A percentile compares a stretch with the other conserved stretches of the same genome.
These are phyloP conservation scores for Primulina eburnea DNA, from an alignment of 257 asterid genomes.

Conservation along the genomic window DNA sequence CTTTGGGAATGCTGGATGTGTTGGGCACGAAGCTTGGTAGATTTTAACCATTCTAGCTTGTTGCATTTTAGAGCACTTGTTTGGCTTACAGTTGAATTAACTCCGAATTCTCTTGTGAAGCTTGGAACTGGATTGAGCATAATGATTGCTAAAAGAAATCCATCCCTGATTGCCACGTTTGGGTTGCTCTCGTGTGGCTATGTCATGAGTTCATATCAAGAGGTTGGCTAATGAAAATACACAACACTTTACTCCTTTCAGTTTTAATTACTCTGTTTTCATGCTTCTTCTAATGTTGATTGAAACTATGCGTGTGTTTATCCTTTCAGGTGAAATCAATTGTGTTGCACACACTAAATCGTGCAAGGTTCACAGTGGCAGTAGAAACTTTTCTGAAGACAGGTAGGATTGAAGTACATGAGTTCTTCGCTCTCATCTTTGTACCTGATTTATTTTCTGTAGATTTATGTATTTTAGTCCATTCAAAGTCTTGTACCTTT, in stretches of 20 bases:
- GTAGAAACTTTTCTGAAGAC: constrained; percentile 87
- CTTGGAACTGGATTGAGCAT: constrained; percentile 97
- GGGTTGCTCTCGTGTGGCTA: constrained; percentile 86
- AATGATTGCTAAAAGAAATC: constrained; percentile 79
- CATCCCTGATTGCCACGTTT: constrained; percentile 80
- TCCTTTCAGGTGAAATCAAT: constrained; percentile 78
- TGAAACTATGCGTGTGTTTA: constrained; percentile 1
- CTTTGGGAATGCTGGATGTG: too few relatives aligned
- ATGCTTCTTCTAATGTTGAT: too few relatives aligned
- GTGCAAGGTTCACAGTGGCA: constrained; percentile 95
- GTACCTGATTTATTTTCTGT: too few relatives aligned
- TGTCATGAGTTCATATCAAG: constrained; percentile 88
- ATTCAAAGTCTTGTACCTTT: too few relatives aligned
- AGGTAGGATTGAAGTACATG: constrained; percentile 38
- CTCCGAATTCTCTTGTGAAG: constrained; percentile 40
- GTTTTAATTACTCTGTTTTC: constrained; percentile 14
- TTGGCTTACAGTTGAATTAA: neutral
- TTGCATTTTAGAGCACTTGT: too few relatives aligned
- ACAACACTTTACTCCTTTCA: neutral
- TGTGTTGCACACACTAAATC: constrained; percentile 86
- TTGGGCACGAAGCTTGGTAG: too few relatives aligned
- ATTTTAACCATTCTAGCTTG: too few relatives aligned
- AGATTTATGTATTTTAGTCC: too few relatives aligned
- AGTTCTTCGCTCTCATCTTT: neutral
- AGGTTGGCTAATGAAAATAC: constrained; percentile 49